A percentile compares a stretch with the other conserved stretches of the same genome.
These are phyloP conservation scores for Nicotiana paniculata DNA, from an alignment of 257 asterid genomes.

Conservation along the genomic window DNA sequence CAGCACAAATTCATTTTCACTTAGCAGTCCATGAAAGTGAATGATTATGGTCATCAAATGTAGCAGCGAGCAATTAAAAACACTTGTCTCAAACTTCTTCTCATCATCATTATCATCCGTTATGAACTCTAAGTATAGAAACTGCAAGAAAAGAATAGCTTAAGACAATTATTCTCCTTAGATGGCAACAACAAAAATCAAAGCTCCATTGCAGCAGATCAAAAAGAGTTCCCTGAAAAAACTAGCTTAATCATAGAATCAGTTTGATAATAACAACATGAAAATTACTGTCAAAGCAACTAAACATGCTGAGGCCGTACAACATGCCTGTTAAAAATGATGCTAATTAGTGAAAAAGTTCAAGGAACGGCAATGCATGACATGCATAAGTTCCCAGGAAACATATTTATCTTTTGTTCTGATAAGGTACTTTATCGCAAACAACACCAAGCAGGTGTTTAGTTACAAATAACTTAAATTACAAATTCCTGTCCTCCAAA, in stretches of 20 bases:
- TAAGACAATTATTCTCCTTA: no score
- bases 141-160: not conserved
- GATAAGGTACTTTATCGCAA: not conserved
- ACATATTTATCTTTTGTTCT: not conserved
- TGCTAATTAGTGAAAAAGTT: conserved; percentile 7
- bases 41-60: not conserved
- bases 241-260: no score
- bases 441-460: not conserved
- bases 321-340: conserved; percentile 57
- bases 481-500: not conserved
- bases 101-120: not conserved
- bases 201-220: no score
- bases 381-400: not conserved
- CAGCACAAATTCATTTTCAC: not conserved
- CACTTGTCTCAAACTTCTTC: not conserved
- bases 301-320: no score
- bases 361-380: not conserved
- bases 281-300: no score
- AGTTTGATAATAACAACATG: no score
- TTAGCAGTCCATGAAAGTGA: not conserved
- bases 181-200: no score
- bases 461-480: not conserved
- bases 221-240: no score
- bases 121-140: not conserved
- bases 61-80: not conserved